Conservation (phyloP, 495 filamentous ascomycete genomes). For the Penicillium coprophilum region DNA sequence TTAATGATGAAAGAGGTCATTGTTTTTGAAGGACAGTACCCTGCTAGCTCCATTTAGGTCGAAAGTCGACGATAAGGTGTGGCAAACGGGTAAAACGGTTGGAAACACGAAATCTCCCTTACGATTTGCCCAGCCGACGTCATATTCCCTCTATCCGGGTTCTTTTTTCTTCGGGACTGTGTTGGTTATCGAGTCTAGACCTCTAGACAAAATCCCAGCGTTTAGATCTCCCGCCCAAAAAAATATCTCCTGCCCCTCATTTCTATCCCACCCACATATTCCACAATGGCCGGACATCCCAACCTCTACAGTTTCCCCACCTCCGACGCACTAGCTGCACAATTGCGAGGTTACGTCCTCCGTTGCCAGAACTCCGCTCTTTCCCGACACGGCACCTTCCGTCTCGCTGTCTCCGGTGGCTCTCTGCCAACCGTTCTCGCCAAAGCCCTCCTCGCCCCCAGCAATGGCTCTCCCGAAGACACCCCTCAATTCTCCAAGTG, state of each 20-base stretch:
- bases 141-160: constrained; percentile 2
- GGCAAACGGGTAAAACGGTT: not conserved
- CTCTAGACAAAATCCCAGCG: not conserved
- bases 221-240: constrained; percentile 10
- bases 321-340: constrained; percentile 64
- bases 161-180: not conserved
- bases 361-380: constrained; percentile 75
- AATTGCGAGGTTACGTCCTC: constrained; percentile 78
- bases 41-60: not conserved
- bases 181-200: not conserved
- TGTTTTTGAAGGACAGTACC: not conserved
- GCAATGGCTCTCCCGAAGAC: constrained; percentile 58
- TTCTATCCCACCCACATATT: constrained; percentile 3
- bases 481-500: constrained; percentile 77
- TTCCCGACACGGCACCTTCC: constrained; percentile 77
- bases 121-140: too few relatives aligned
- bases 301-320: constrained; percentile 81
- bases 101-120: not conserved
- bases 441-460: constrained; percentile 66
- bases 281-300: constrained; percentile 56
- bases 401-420: constrained; percentile 89
- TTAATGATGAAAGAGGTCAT: too few relatives aligned
- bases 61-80: constrained; percentile 16
- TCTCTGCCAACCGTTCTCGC: constrained; percentile 88
- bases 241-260: constrained; percentile 6